Evolutionary conservation across 331 rosid species (phyloP).

Genomic region (Telfairia occidentalis): DNA sequence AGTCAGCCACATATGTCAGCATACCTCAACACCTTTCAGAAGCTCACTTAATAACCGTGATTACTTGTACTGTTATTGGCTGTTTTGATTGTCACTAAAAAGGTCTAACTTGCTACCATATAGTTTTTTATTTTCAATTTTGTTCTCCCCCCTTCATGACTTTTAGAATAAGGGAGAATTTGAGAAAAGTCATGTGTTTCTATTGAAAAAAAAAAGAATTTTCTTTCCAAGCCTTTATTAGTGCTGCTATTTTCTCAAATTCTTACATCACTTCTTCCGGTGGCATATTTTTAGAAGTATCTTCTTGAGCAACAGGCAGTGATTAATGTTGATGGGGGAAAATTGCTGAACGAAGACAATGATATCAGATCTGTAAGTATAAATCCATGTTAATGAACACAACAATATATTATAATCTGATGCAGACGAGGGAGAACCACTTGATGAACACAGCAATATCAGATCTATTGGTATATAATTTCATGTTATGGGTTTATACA

Average conservation of each 20-base stretch:
- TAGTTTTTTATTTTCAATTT: not conserved
- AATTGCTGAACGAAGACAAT: slow-evolving; percentile 72
- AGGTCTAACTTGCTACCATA: not conserved
- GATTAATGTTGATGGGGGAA: slow-evolving; percentile 72
- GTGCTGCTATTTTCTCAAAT: not conserved
- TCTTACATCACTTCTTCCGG: not conserved
- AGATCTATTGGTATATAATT: not conserved
- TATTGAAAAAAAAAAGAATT: not conserved
- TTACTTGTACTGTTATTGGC: not conserved
- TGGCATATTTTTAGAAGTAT: slow-evolving; percentile 44
- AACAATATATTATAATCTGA: not conserved
- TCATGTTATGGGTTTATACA: not conserved
- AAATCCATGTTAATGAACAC: not conserved
- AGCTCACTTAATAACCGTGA: not conserved
- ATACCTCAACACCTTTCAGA: not conserved
- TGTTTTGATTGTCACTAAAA: not conserved
- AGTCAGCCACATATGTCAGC: not conserved
- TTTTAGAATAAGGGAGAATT: not conserved
- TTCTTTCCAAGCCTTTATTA: not conserved
- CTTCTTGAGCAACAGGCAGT: slow-evolving; percentile 82
- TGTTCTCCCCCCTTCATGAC: not conserved
- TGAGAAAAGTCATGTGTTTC: not conserved
- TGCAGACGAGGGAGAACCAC: not conserved
- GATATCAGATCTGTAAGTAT: slow-evolving; percentile 86
- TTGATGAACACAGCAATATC: not conserved